Conservation (phyloP, 2,329 filamentous ascomycete genomes). For the Calonectria hawksworthii region DNA sequence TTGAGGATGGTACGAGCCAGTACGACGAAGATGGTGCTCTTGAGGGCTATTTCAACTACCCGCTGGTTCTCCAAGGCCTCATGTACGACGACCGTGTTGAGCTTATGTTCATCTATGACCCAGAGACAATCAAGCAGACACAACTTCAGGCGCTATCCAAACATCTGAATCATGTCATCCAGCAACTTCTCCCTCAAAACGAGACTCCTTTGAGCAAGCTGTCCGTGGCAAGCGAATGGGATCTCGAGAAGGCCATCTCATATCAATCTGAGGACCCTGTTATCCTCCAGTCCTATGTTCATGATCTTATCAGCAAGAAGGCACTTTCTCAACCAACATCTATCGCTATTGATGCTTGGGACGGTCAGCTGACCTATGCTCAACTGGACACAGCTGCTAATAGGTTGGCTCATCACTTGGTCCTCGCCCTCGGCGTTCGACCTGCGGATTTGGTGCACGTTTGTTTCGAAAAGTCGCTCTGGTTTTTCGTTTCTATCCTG, state of each 20-base stretch:
- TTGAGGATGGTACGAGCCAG: conserved; percentile 1
- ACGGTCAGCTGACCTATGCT: conserved; percentile 35
- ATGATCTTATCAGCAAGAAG: conserved; percentile 21
- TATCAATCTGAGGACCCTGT: not conserved
- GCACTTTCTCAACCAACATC: not conserved
- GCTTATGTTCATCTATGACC: conserved; percentile 7
- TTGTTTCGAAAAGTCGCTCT: conserved; percentile 43
- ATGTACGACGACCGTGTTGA: conserved; percentile 9
- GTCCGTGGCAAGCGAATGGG: not conserved
- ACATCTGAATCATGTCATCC: not conserved
- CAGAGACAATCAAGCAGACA: not conserved
- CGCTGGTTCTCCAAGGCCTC: not conserved
- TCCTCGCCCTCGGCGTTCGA: conserved; percentile 21
- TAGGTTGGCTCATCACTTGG: conserved; percentile 12
- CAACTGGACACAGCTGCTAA: conserved; percentile 13
- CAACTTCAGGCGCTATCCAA: conserved; percentile 1
- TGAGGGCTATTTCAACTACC: conserved; percentile 7
- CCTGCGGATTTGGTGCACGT: conserved; percentile 27
- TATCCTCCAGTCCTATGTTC: conserved; percentile 14
- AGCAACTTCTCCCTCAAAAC: not conserved
- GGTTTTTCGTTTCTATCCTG: conserved; percentile 42
- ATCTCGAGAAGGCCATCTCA: not conserved
- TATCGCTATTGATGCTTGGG: conserved; percentile 35
- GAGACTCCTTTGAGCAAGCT: not conserved
- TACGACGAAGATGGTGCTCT: conserved; percentile 7